These are phyloP conservation scores for Alternaria sp. DNA, from an alignment of 2,329 filamentous ascomycete species.

Conservation along the genomic window DNA sequence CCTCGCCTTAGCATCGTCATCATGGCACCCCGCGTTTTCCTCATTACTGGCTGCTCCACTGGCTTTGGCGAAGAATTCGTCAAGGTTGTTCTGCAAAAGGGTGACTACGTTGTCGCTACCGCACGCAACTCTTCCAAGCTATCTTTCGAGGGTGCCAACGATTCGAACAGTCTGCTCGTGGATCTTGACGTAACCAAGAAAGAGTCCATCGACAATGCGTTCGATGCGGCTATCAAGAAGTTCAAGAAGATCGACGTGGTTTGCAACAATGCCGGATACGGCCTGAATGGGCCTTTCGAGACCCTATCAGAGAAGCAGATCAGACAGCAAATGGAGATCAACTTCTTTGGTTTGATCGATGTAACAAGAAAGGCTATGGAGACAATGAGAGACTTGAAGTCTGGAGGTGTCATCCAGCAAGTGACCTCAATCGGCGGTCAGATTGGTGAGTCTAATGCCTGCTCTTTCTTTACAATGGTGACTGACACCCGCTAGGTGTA, in stretches of 20 bases:
- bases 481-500: no score
- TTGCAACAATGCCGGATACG: constrained; percentile 67
- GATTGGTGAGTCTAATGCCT: no score
- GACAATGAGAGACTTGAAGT: constrained; percentile 55
- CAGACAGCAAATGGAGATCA: constrained; percentile 63
- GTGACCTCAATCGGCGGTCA: constrained; percentile 62
- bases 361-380: constrained; percentile 57
- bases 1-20: neutral
- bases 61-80: constrained; percentile 55
- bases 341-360: constrained; percentile 64
- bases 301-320: constrained; percentile 57
- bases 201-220: constrained; percentile 54
- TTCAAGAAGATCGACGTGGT: constrained; percentile 66
- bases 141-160: constrained; percentile 47
- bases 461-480: no score
- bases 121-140: constrained; percentile 55
- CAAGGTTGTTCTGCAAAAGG: constrained; percentile 50
- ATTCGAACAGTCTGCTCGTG: constrained; percentile 57
- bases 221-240: constrained; percentile 53
- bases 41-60: constrained; percentile 57
- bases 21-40: constrained; percentile 54
- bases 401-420: constrained; percentile 62
- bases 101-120: constrained; percentile 55
- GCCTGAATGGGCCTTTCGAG: constrained; percentile 61
- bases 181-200: constrained; percentile 61